Percentiles rank a stretch among this genome's conserved stretches.
These are phyloP conservation scores for Geotrichum bryndzae DNA, from an alignment of 1,139 yeast genomes.

Conservation along the genomic window DNA sequence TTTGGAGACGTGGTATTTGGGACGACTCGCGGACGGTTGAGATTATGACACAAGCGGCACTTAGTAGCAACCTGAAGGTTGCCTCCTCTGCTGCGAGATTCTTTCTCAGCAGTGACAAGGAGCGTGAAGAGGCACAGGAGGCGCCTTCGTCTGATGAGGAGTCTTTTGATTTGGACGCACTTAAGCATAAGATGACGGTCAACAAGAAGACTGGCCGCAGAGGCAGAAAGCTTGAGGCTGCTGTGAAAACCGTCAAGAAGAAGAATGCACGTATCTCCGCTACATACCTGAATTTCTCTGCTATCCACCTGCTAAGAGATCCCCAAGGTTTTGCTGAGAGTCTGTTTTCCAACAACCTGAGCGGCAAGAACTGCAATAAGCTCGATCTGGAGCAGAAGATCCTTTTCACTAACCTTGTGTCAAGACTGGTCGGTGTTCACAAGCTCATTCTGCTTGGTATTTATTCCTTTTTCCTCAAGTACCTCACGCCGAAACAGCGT, in stretches of 20 bases:
- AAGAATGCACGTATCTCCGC: constrained; percentile 47
- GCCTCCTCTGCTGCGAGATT: constrained; percentile 85
- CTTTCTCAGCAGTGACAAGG: constrained; percentile 91
- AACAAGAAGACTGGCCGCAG: constrained; percentile 80
- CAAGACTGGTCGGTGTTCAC: constrained; percentile 89
- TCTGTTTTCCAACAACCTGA: constrained; percentile 64
- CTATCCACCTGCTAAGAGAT: constrained; percentile 86
- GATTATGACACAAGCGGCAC: constrained; percentile 91
- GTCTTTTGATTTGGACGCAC: constrained; percentile 39
- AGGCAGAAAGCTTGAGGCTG: constrained; percentile 69
- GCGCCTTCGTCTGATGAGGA: constrained; percentile 69
- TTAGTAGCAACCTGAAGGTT: constrained; percentile 81
- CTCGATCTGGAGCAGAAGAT: constrained; percentile 85
- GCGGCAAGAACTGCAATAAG: constrained; percentile 52
- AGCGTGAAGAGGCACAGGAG: constrained; percentile 79
- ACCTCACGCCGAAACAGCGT: constrained; percentile 86
- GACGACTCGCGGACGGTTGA: constrained; percentile 94
- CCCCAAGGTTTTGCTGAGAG: constrained; percentile 97
- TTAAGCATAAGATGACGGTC: constrained; percentile 75
- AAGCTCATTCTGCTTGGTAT: constrained; percentile 84
- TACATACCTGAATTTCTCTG: constrained; percentile 84
- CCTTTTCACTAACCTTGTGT: constrained; percentile 75
- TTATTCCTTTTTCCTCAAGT: constrained; percentile 81
- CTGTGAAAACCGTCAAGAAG: constrained; percentile 61
- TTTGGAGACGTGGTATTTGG: constrained; percentile 98